Percentiles rank a stretch among this genome's conserved stretches.
These are phyloP conservation scores for Pelargonium cotyledonis DNA, from an alignment of 441 rosid species.

Conservation along the genomic window DNA sequence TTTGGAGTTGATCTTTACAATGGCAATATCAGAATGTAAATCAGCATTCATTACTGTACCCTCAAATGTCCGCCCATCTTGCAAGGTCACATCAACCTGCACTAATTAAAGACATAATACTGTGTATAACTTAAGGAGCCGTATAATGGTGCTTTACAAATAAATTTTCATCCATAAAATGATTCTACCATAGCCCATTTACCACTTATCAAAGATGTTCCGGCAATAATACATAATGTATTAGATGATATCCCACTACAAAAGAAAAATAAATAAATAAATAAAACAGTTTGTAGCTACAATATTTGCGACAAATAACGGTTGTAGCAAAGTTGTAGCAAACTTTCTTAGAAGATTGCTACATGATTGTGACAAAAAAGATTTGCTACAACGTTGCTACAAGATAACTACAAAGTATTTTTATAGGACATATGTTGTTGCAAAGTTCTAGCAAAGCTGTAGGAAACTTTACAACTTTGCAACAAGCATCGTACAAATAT, in stretches of 20 bases:
- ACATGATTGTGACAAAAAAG: too few species aligned
- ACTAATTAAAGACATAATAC: conserved; percentile 8
- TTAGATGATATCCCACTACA: background rate
- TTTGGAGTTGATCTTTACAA: conserved; percentile 69
- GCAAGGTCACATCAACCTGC: conserved; percentile 83
- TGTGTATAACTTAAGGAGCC: background rate
- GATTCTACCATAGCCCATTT: background rate
- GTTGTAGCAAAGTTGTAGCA: too few species aligned
- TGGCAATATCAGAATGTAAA: conserved; percentile 85
- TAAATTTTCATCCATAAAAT: background rate
- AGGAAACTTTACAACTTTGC: too few species aligned
- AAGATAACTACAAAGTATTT: too few species aligned
- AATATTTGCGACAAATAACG: too few species aligned
- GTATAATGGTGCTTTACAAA: background rate
- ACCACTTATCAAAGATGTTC: background rate
- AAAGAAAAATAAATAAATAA: too few species aligned
- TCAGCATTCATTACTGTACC: conserved; percentile 71
- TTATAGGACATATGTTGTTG: too few species aligned
- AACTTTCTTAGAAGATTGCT: too few species aligned
- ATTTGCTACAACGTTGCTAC: too few species aligned
- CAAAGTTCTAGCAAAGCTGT: too few species aligned
- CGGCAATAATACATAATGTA: background rate
- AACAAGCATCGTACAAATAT: too few species aligned
- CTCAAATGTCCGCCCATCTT: conserved; percentile 81
- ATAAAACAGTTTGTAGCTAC: too few species aligned